Conservation (phyloP, 331 rosid genomes). For the Stylosanthes scabra region DNA sequence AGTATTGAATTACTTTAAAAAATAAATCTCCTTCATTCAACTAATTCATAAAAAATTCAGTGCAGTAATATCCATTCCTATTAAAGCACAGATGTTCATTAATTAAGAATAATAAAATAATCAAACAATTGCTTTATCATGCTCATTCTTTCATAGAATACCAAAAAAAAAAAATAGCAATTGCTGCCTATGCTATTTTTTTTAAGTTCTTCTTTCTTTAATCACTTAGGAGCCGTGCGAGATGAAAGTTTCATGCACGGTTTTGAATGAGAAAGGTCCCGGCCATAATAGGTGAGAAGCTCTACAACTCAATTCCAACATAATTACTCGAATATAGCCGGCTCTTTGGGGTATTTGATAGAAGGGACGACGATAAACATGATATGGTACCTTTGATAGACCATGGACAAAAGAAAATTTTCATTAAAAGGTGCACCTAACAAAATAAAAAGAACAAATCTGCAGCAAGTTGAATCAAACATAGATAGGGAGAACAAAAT, state of each 20-base stretch:
- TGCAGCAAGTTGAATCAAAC: neutral
- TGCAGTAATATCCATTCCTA: slow-evolving; percentile 20
- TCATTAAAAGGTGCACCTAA: slow-evolving; percentile 5
- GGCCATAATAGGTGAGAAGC: too few relatives aligned
- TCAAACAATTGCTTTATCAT: slow-evolving; percentile 25
- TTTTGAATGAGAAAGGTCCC: too few relatives aligned
- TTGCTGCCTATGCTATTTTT: neutral
- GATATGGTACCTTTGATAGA: neutral
- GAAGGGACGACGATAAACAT: neutral
- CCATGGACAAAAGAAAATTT: neutral
- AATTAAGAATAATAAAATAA: slow-evolving; percentile 20
- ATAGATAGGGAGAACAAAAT: neutral
- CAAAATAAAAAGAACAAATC: neutral
- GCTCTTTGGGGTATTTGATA: neutral
- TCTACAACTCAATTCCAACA: too few relatives aligned
- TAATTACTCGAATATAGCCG: too few relatives aligned
- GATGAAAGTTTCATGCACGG: too few relatives aligned
- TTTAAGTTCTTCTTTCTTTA: too few relatives aligned
- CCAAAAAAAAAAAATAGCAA: neutral
- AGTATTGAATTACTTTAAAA: slow-evolving; percentile 26
- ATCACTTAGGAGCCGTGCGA: too few relatives aligned
- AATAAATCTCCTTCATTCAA: neutral
- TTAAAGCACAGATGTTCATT: slow-evolving; percentile 15
- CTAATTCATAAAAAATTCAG: slow-evolving; percentile 3
- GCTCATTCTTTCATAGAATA: slow-evolving; percentile 31